These are phyloP conservation scores for Candida insectalens DNA, from an alignment of 805 yeast genomes.

Conservation along the genomic window DNA sequence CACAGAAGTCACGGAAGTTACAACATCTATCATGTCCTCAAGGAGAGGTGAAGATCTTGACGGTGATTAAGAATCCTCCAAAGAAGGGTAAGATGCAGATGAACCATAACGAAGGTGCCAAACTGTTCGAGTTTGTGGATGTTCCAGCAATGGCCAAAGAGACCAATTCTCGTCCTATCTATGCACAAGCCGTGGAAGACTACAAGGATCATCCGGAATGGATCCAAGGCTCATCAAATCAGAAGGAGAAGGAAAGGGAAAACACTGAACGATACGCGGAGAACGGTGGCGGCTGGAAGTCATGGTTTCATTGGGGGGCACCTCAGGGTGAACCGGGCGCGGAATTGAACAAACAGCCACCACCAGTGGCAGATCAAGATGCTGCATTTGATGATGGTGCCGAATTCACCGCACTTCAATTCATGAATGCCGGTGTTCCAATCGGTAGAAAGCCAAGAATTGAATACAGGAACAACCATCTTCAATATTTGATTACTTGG, in stretches of 20 bases:
- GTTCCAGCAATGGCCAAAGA: slow-evolving; percentile 69
- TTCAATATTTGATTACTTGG: slow-evolving; percentile 93
- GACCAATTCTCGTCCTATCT: slow-evolving; percentile 60
- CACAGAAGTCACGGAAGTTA: slow-evolving; percentile 44
- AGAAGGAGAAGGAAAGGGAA: slow-evolving; percentile 3
- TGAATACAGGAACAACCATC: slow-evolving; percentile 77
- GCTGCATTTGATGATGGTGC: slow-evolving; percentile 19
- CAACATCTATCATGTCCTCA: slow-evolving; percentile 64
- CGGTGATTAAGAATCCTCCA: slow-evolving; percentile 63
- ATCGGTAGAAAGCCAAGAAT: slow-evolving; percentile 76
- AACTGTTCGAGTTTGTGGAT: slow-evolving; percentile 73
- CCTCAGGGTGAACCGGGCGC: neutral
- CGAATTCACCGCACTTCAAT: slow-evolving; percentile 47
- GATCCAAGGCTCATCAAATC: slow-evolving; percentile 8
- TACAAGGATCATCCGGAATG: slow-evolving; percentile 54
- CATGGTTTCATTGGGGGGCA: slow-evolving; percentile 18
- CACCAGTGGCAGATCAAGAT: neutral
- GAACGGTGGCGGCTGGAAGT: neutral
- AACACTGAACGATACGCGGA: neutral
- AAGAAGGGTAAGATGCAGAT: slow-evolving; percentile 56
- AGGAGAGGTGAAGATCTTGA: slow-evolving; percentile 63
- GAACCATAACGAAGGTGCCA: slow-evolving; percentile 56
- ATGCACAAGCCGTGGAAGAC: slow-evolving; percentile 66
- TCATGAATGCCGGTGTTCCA: slow-evolving; percentile 79
- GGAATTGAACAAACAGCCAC: neutral